A percentile compares a stretch with the other conserved stretches of the same genome.
Conservation (phyloP, 2,329 filamentous ascomycete species). For the Exophiala alcalophila region DNA sequence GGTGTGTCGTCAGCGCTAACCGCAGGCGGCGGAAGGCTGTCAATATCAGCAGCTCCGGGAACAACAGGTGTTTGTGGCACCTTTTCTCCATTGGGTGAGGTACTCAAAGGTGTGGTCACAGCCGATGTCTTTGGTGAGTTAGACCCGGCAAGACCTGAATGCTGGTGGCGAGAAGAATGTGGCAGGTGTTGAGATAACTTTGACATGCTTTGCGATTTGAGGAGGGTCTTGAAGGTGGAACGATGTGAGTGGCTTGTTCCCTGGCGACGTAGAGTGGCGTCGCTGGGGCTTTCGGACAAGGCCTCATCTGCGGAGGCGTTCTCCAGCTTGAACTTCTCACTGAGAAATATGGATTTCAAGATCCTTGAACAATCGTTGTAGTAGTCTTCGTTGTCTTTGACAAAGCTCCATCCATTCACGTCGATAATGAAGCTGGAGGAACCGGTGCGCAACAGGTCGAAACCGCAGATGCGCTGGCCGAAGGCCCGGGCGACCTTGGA, state of each 20-base stretch:
- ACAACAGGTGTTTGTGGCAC: constrained; percentile 6
- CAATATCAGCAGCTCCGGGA: constrained; percentile 16
- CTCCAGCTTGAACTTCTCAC: constrained; percentile 60
- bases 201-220: constrained; percentile 64
- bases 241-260: constrained; percentile 44
- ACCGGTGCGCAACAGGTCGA: constrained; percentile 83
- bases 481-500: constrained; percentile 87
- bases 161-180: constrained; percentile 42
- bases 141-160: constrained; percentile 39
- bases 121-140: constrained; percentile 45
- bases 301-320: constrained; percentile 36
- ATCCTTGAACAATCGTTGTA: constrained; percentile 89
- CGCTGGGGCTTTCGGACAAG: constrained; percentile 33
- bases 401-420: constrained; percentile 99
- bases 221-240: constrained; percentile 55
- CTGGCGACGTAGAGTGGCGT: constrained; percentile 36
- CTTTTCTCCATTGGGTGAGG: constrained; percentile 37
- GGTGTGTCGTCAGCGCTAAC: constrained; percentile 12
- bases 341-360: constrained; percentile 80
- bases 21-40: constrained; percentile 26
- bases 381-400: constrained; percentile 98
- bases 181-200: constrained; percentile 46
- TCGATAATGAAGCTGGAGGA: constrained; percentile 97
- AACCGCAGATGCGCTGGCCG: constrained; percentile 92
- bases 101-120: constrained; percentile 34